Conservation (phyloP, 768 basidiomycete genomes). For the Serendipita vermifera region DNA sequence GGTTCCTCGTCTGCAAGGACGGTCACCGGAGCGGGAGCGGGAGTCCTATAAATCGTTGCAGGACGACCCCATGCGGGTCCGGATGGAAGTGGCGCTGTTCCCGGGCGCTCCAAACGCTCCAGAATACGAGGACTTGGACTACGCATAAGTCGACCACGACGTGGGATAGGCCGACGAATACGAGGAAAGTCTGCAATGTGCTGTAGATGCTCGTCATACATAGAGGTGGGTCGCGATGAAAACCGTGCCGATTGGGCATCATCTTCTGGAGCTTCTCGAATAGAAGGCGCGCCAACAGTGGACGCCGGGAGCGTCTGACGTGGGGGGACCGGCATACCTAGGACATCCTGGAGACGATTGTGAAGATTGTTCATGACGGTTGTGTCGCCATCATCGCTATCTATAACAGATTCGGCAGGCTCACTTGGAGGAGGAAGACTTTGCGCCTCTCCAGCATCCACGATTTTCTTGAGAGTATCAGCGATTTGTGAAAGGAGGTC, state of each 20-base stretch:
- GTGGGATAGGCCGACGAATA: constrained; percentile 1
- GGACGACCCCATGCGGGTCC: background rate
- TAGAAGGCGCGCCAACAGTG: background rate
- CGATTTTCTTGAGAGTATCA: constrained; percentile 18
- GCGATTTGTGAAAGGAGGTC: constrained; percentile 25
- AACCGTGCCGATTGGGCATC: background rate
- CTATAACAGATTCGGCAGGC: constrained; percentile 11
- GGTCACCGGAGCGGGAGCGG: background rate
- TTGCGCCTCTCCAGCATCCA: constrained; percentile 12
- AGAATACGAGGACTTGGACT: background rate
- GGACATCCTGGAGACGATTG: constrained; percentile 5
- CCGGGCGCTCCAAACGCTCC: background rate
- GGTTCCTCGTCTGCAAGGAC: background rate
- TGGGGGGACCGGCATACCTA: constrained; percentile 1
- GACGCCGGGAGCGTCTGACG: background rate
- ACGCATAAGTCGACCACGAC: background rate
- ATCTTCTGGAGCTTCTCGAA: background rate
- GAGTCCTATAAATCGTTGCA: background rate
- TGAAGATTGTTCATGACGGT: background rate
- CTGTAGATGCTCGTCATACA: background rate
- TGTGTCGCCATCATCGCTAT: constrained; percentile 10
- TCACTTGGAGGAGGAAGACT: too few relatives aligned
- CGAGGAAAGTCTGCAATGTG: constrained; percentile 5
- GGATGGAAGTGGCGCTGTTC: background rate
- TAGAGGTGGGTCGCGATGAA: background rate